These are phyloP conservation scores for Backusella liffmaniae DNA, from an alignment of 192 early-diverging fungal genomes.

Conservation along the genomic window DNA sequence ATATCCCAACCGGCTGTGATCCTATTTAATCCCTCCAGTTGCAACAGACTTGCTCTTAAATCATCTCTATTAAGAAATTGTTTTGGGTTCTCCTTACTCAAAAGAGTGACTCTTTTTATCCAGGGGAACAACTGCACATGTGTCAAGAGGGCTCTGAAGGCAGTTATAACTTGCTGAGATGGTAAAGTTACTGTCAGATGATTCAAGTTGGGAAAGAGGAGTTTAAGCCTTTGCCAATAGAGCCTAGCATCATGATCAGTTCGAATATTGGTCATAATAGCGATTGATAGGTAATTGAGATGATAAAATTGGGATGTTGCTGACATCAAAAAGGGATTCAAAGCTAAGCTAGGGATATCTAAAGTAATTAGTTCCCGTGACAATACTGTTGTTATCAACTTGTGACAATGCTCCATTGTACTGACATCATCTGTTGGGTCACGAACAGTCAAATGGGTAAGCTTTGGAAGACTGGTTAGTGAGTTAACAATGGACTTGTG, in stretches of 20 bases:
- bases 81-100: slow-evolving; percentile 7
- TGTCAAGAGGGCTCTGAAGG: not conserved
- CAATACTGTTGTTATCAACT: not conserved
- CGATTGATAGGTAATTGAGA: not conserved
- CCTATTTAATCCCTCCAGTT: slow-evolving; percentile 11
- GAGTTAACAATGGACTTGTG: not conserved
- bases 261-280: not conserved
- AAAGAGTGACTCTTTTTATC: slow-evolving; percentile 8
- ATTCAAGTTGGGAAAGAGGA: not conserved
- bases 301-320: not conserved
- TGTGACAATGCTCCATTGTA: slow-evolving; percentile 1
- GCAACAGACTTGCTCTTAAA: not conserved
- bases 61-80: not conserved
- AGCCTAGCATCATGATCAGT: not conserved
- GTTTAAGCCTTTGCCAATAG: slow-evolving; percentile 1
- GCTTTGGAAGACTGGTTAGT: not conserved
- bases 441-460: slow-evolving; percentile 7
- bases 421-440: slow-evolving; percentile 15
- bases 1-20: slow-evolving; percentile 24
- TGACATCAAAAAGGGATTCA: slow-evolving; percentile 8
- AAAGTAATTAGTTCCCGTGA: slow-evolving; percentile 3
- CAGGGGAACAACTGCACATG: slow-evolving; percentile 3
- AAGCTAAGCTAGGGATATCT: slow-evolving; percentile 1
- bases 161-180: not conserved
- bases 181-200: slow-evolving; percentile 1